Base-by-base conservation (phyloP, 169 alveolate species). In the Cryptosporidium muris region DNA sequence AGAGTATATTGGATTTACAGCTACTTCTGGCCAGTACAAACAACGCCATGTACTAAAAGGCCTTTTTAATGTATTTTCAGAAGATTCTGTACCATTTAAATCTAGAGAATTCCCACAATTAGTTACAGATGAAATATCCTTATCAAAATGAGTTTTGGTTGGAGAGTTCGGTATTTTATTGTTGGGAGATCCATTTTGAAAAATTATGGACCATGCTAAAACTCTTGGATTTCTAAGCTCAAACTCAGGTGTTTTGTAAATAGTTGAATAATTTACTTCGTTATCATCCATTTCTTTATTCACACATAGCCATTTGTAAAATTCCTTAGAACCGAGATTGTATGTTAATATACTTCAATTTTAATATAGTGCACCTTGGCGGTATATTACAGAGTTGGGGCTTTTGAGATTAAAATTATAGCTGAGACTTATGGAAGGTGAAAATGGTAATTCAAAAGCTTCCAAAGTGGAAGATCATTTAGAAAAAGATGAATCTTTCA, bases 21-120 rank as follows among this genome's bases (percentile, higher is more conserved):
- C 85, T 16, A 58, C 45, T 25, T 74, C 74, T 56, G 85, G 85
- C 58, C 63, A 74, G 45, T 45, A 74, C 34, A 74, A 47, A 11
- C 85, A 74, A 43, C 85, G 54, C 85, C 85, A 74, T 14, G 60
- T 74, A 37, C 85, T 74, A 37, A 74, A 74, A 60, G 54, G 74
- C 37, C 38, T 74, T 58, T 74, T 74, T 25, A 38, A 12, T 11
- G n/a, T 6, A 2, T 64, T 65, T n/a, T 43, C n/a, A 37, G 38
- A 14, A 9, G 14, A 1, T 14, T 49, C n/a, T 48, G 47, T 63
- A 5, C 12, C 14, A 65, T 42, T 47, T 65, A 3, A 34, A 5
- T 60, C 49, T 34, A 4, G 2, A 16, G 25, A 3, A 1, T 34
- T 60, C 5, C 8, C 4, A 2, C 4, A 34, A 49, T 49, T 49